Evolutionary conservation across 2,329 filamentous ascomycete genomes (phyloP), one percentile per base, ranked within the genome.

Genomic region (Lachnellula subtilissima): DNA sequence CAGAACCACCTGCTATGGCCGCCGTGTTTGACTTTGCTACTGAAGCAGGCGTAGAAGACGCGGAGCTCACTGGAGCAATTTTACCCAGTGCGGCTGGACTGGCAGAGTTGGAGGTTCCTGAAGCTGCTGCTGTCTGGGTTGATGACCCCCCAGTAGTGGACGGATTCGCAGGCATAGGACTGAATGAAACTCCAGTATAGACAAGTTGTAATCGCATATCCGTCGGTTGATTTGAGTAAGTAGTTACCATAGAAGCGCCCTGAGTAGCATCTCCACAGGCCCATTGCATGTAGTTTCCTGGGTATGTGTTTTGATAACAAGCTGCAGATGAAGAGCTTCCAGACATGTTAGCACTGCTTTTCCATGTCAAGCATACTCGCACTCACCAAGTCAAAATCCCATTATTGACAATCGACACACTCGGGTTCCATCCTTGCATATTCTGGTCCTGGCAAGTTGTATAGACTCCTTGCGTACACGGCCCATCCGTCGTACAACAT

Each of bases 341-440:
- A 12, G 32, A n/a, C 28, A 2, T 43, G 46, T 65, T 61, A 68
- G 61, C 22, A 51, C 50, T 43, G 22, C 3, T 46, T 25, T 50
- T 28, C 7, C 12, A 25, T 9, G 11, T 40, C 12, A 19, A 37
- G 11, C n/a, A 35, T n/a, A 6, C 12, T 15, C 53, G 8, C 14
- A 57, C 65, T 52, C 32, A 69, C 67, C 67, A 69, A 52, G 64
- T 65, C 25, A 62, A 62, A 35, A 69, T 52, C 4, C 67, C 67
- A 61, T 67, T 65, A 55, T 66, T 61, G 42, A 60, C 37, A 42
- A 42, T 42, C 23, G 61, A 40, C 5, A 35, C 7, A n/a, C 56
- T 63, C 14, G 62, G 36, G 28, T 22, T 48, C 64, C 64, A 67
- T 43, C 61, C 65, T 9, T 52, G 36, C 58, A 60, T 67, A 54